These are phyloP conservation scores for Penicillium tannophilum DNA, from an alignment of 495 filamentous ascomycete species.

Conservation along the genomic window DNA sequence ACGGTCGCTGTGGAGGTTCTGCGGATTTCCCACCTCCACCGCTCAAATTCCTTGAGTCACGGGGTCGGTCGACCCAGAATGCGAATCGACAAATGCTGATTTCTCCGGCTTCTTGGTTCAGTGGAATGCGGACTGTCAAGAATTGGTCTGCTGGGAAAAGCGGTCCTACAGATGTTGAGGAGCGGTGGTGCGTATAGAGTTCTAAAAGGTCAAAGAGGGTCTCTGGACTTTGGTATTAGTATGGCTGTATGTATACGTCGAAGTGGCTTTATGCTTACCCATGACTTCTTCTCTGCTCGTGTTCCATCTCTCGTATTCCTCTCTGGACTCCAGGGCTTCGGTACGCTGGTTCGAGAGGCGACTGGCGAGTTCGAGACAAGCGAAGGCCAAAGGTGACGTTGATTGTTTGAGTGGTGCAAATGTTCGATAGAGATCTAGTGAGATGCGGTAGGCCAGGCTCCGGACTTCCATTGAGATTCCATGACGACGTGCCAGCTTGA, in stretches of 20 bases:
- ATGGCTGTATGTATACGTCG: not conserved
- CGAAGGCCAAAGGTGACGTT: conserved; percentile 74
- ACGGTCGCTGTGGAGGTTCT: conserved; percentile 11
- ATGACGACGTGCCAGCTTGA: conserved; percentile 68
- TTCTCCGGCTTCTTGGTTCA: conserved; percentile 73
- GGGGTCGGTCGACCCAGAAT: conserved; percentile 28
- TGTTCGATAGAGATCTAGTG: conserved; percentile 87
- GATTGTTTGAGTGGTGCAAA: conserved; percentile 89
- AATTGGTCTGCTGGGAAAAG: conserved; percentile 71
- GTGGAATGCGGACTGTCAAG: conserved; percentile 77
- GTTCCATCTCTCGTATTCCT: conserved; percentile 56
- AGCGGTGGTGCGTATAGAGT: conserved; percentile 79
- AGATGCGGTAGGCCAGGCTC: conserved; percentile 73
- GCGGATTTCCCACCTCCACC: not conserved
- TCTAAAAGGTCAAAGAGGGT: conserved; percentile 85
- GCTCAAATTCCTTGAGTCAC: conserved; percentile 1
- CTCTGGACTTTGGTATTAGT: conserved; percentile 49
- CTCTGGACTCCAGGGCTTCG: conserved; percentile 45
- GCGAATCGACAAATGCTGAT: conserved; percentile 58
- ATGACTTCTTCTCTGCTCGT: conserved; percentile 71
- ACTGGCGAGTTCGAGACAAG: conserved; percentile 77
- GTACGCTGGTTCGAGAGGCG: conserved; percentile 59
- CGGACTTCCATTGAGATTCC: conserved; percentile 54
- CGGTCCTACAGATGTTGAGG: conserved; percentile 70
- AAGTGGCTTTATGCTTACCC: conserved; percentile 40